Evolutionary conservation across 257 asterid species (phyloP), one percentile per base, ranked within the genome.

Genomic region (Nicotiana sylvestris): DNA sequence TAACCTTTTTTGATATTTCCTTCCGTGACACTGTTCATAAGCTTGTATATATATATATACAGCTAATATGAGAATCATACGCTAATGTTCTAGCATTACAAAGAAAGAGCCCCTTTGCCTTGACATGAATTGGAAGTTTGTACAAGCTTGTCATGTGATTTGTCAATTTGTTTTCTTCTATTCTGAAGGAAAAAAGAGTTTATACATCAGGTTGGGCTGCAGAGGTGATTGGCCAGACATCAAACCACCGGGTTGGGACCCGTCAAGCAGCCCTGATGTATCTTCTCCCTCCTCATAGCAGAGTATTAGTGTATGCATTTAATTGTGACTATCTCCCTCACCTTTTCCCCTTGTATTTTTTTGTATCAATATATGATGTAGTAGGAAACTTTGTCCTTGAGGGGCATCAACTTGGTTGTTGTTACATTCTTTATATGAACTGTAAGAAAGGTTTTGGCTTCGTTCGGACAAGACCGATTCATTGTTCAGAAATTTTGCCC

Each of bases 201-300:
- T 96, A 84, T 96, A 96, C 64, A 61, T 93, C 78, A 86, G 98
- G 84, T 78, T 96, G 81, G 99, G 98, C 81, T 94, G 99, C 85
- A 87, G 98, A 81, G 99, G 99, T 15, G 98, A 96, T 79, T 96
- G 99, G 99, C 99, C 98, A 6, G 91, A 96, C 53, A 96, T 94
- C 86, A 94, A 92, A 82, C 97, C 94, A 76, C 97, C 99, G 2
- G 97, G 92, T 18, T 91, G 91, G 92, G 92, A 92, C 82, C 92
- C 94, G 9, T 89, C 90, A 9, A 43, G 86, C 1, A 81, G 85
- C 81, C 27, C 85, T 66, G 87, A 76, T 66, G 80, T 76, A 33
- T 83, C 88, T 61, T 46, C 84, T 27, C 27, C 27, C 9, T 32
- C 5, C 2, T 76, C 43, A 51, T 76, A 49, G 46, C 8, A 51